phyloP scores from a whole-genome alignment of 805 yeast genomes.

The Barnettozyma sucrosica region DNA sequence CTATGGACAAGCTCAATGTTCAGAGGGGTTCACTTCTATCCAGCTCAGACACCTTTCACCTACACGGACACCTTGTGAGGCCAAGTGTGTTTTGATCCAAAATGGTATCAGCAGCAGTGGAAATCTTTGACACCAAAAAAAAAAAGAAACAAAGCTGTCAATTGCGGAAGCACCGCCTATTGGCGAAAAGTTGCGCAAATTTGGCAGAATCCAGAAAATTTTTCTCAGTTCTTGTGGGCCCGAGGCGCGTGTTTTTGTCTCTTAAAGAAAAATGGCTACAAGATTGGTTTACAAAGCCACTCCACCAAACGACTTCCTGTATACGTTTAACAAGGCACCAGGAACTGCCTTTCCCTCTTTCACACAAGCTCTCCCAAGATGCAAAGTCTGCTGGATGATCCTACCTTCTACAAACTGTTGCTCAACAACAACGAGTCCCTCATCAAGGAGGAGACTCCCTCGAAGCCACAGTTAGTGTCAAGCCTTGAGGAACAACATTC shows the following conservation, averaged over 20 bases:
- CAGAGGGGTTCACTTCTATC: too few species aligned
- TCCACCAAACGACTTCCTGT: background rate
- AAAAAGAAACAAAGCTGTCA: background rate
- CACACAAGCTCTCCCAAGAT: constrained; percentile 5
- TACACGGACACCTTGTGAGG: too few species aligned
- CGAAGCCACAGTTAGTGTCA: background rate
- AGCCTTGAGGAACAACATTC: background rate
- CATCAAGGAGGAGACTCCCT: background rate
- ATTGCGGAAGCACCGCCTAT: background rate
- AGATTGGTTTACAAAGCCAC: background rate
- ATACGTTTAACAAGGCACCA: background rate
- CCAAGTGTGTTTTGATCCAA: too few species aligned
- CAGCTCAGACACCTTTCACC: too few species aligned
- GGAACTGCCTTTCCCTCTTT: background rate
- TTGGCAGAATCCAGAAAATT: background rate
- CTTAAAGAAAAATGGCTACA: background rate
- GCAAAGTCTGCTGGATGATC: constrained; percentile 22
- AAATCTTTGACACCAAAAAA: background rate
- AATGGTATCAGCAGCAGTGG: too few species aligned
- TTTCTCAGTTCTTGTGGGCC: background rate
- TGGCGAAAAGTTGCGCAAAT: background rate
- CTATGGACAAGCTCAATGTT: too few species aligned
- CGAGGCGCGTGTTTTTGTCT: background rate
- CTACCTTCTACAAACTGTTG: constrained; percentile 19
- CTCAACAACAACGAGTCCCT: constrained; percentile 16